Conservation (phyloP, 805 yeast genomes). For the Cyberlindnera euphorbiae region DNA sequence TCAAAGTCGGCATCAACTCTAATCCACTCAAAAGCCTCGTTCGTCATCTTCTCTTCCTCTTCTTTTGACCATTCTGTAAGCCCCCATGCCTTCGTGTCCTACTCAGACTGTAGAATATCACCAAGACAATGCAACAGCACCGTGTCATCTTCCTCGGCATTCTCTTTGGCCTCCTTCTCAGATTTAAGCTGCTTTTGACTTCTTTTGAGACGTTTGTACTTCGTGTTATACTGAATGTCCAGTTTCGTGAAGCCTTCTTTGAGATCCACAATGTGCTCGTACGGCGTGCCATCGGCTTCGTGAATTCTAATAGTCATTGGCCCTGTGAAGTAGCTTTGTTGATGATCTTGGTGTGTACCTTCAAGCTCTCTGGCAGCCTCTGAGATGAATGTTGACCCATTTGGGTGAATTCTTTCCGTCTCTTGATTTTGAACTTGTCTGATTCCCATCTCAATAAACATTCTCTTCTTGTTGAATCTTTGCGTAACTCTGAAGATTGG, state of each 20-base stretch:
- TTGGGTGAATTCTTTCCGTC: slow-evolving; percentile 32
- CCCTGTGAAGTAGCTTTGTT: slow-evolving; percentile 58
- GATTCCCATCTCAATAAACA: slow-evolving; percentile 91
- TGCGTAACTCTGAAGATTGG: slow-evolving; percentile 89
- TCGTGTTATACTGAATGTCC: slow-evolving; percentile 93
- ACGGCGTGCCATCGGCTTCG: slow-evolving; percentile 98
- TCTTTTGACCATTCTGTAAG: slow-evolving; percentile 65
- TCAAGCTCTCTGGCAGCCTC: slow-evolving; percentile 30
- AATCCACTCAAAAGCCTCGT: slow-evolving; percentile 96
- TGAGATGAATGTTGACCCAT: slow-evolving; percentile 32
- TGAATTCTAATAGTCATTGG: slow-evolving; percentile 97
- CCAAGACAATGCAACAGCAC: slow-evolving; percentile 61
- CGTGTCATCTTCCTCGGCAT: slow-evolving; percentile 31
- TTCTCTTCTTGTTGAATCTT: slow-evolving; percentile 86
- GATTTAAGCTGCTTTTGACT: slow-evolving; percentile 38
- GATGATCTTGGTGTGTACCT: background rate
- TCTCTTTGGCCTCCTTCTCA: slow-evolving; percentile 37
- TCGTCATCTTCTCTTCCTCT: slow-evolving; percentile 61
- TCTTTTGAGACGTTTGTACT: slow-evolving; percentile 76
- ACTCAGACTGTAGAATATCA: slow-evolving; percentile 58
- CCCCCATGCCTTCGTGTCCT: slow-evolving; percentile 68
- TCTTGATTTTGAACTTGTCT: slow-evolving; percentile 81
- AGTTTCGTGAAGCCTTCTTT: slow-evolving; percentile 81
- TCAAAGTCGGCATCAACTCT: slow-evolving; percentile 97
- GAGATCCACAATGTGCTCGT: slow-evolving; percentile 92